These are phyloP conservation scores for Anthoceros angustus DNA, from an alignment of 225 moss, liverwort and hornwort species.

Conservation along the genomic window DNA sequence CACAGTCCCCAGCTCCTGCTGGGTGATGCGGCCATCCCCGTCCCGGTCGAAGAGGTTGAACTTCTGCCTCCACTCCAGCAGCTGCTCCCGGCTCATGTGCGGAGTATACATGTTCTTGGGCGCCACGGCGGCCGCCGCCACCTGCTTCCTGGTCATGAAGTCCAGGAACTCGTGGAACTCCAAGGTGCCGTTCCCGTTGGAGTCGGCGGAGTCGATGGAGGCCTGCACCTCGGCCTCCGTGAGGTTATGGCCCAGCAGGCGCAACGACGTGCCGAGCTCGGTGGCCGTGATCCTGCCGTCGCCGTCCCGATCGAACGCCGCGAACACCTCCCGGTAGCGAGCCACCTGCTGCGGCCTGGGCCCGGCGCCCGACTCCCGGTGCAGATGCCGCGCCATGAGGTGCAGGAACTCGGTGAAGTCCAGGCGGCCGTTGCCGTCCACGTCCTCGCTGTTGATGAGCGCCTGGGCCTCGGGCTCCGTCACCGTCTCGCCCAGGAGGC, in stretches of 20 bases:
- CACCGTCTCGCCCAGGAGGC: neutral
- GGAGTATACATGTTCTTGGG: neutral
- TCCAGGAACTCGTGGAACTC: neutral
- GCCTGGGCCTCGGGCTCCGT: neutral
- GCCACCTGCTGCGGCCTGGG: neutral
- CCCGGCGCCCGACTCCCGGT: neutral
- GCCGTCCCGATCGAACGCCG: neutral
- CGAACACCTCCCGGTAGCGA: neutral
- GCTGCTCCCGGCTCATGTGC: neutral
- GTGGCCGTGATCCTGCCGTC: conserved; percentile 1
- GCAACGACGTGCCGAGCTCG: conserved; percentile 3
- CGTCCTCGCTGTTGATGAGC: neutral
- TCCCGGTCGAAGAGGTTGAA: neutral
- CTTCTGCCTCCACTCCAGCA: neutral
- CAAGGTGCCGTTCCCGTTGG: neutral
- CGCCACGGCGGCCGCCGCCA: neutral
- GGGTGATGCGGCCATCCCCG: neutral
- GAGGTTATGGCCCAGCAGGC: neutral
- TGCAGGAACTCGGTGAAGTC: neutral
- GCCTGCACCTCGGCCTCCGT: neutral
- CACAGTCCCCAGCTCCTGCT: neutral
- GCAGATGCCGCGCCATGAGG: neutral
- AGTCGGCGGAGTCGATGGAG: neutral
- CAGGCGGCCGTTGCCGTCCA: neutral
- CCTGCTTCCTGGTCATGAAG: neutral